phyloP scores from a whole-genome alignment of 768 basidiomycete genomes.

The Boletellus ananas region DNA sequence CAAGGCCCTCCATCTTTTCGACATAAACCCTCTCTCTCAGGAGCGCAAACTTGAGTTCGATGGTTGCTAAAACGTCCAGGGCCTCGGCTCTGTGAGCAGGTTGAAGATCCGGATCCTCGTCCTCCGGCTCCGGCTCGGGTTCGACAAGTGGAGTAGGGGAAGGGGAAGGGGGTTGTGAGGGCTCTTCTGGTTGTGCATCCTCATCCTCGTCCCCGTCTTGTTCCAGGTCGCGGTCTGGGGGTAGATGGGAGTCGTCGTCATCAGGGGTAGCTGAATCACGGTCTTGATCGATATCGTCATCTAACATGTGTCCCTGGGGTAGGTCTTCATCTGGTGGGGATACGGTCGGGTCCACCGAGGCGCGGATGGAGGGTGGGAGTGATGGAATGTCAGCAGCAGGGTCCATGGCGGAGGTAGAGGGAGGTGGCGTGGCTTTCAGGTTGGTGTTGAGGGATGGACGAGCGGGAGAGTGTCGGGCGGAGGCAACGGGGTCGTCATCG shows the following conservation, averaged over 20 bases:
- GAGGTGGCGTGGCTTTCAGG: constrained; percentile 6
- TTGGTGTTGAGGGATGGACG: constrained; percentile 18
- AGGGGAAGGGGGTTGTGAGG: constrained; percentile 24
- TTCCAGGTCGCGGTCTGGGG: constrained; percentile 15
- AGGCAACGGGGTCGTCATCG: constrained; percentile 28
- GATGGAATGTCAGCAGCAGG: constrained; percentile 20
- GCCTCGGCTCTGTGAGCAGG: constrained; percentile 84
- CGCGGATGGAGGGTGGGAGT: constrained; percentile 17
- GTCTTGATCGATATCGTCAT: constrained; percentile 29
- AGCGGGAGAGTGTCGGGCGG: constrained; percentile 20
- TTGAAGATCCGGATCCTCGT: constrained; percentile 67
- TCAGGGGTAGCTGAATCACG: constrained; percentile 16
- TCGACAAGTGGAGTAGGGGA: constrained; percentile 24
- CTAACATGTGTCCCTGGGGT: constrained; percentile 15
- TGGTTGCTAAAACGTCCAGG: constrained; percentile 78
- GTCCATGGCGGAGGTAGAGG: constrained; percentile 14
- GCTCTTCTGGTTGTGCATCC: constrained; percentile 26
- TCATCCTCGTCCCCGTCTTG: constrained; percentile 35
- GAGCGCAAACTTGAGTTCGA: constrained; percentile 91
- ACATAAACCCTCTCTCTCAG: constrained; percentile 85
- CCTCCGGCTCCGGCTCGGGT: constrained; percentile 27
- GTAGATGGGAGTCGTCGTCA: constrained; percentile 22
- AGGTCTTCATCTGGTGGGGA: constrained; percentile 17
- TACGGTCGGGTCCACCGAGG: constrained; percentile 18
- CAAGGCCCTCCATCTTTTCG: constrained; percentile 89